Conservation (phyloP, 2,329 filamentous ascomycete genomes). For the Colletotrichum endophyticum region DNA sequence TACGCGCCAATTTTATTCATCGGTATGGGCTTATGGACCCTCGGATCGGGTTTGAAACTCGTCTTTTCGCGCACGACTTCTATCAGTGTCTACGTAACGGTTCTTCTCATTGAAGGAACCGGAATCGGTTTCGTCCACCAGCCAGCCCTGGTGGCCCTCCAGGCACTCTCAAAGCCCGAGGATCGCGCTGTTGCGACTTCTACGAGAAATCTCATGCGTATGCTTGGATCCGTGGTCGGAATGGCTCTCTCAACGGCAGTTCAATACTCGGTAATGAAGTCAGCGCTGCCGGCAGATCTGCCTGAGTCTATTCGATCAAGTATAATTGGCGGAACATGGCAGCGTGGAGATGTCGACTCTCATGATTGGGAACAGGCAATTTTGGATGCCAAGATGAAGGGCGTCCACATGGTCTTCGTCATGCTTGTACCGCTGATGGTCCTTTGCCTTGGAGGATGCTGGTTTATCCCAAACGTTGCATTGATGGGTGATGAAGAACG, state of each 20-base stretch:
- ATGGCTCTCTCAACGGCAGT: not conserved
- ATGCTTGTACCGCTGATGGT: not conserved
- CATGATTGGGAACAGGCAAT: not conserved
- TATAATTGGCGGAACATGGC: not conserved
- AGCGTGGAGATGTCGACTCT: not conserved
- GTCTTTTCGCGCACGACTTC: not conserved
- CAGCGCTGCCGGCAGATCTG: not conserved
- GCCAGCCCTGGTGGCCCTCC: not conserved
- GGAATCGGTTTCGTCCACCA: not conserved
- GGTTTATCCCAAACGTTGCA: not conserved
- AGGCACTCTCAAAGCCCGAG: not conserved
- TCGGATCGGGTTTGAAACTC: not conserved
- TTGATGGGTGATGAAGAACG: not conserved
- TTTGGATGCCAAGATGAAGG: not conserved
- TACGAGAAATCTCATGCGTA: not conserved
- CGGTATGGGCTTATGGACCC: not conserved
- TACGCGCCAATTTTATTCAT: not conserved
- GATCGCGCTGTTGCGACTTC: not conserved
- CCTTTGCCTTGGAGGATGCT: not conserved
- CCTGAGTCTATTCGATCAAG: not conserved
- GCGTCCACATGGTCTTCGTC: not conserved
- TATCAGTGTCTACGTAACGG: not conserved
- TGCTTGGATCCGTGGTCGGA: not conserved
- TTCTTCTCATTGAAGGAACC: not conserved
- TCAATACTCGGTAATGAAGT: not conserved